phyloP scores from a whole-genome alignment of 495 filamentous ascomycete genomes.

The Penicillium salamii region DNA sequence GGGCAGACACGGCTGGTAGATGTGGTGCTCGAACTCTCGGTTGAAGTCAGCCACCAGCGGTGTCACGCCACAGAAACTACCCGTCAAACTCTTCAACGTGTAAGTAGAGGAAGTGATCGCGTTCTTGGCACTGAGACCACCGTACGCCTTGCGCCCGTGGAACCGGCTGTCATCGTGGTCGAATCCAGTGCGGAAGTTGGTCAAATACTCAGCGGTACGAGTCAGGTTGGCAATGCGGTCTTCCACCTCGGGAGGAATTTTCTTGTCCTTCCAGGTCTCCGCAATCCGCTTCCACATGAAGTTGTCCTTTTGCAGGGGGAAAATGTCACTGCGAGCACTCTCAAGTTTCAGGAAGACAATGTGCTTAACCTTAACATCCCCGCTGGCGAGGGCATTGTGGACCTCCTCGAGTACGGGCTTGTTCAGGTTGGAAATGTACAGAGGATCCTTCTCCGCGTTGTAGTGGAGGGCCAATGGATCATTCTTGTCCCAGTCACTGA shows the following conservation, averaged over 20 bases:
- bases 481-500: conserved; percentile 32
- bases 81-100: conserved; percentile 46
- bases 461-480: conserved; percentile 31
- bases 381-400: conserved; percentile 25
- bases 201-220: conserved; percentile 40
- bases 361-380: conserved; percentile 46
- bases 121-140: conserved; percentile 43
- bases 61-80: conserved; percentile 45
- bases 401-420: conserved; percentile 35
- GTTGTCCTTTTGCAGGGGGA: conserved; percentile 44
- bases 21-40: conserved; percentile 43
- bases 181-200: conserved; percentile 41
- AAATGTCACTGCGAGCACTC: conserved; percentile 48
- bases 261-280: conserved; percentile 27
- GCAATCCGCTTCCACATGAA: conserved; percentile 40
- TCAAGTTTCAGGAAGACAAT: conserved; percentile 47
- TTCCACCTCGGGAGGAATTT: conserved; percentile 26
- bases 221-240: conserved; percentile 39
- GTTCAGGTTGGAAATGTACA: conserved; percentile 47
- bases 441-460: conserved; percentile 34
- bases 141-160: conserved; percentile 27
- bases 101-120: conserved; percentile 45
- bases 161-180: conserved; percentile 15
- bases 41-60: conserved; percentile 51
- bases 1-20: conserved; percentile 50